Evolutionary conservation across 805 yeast species (phyloP), one percentile per base, ranked within the genome.

Genomic region (Komagataella populi): DNA sequence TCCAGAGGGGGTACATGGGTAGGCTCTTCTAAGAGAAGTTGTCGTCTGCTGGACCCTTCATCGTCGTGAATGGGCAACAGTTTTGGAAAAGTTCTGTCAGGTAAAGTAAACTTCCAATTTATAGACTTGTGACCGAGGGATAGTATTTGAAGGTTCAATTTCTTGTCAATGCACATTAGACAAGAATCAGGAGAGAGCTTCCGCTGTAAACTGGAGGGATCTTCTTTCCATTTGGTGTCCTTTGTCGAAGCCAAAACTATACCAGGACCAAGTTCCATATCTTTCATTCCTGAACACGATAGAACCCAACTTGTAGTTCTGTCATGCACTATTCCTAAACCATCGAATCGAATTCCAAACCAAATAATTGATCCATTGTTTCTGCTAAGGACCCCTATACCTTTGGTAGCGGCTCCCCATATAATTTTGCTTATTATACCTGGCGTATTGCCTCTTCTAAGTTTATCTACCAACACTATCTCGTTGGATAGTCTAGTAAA

Each of bases 341-440:
- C 54, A 59, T 48, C 16, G 55, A 57, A 59, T 74, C 72, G 53
- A 72, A 30, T 75, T 50, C 71, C 72, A 60, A 76, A 83, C 74
- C 83, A 80, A 57, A 83, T 88, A 17, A 83, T 63, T 1, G 84
- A 74, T 0, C 88, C 88, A 12, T 76, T 69, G 4, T 70, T 62
- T 51, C 69, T 67, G 23, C 83, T 81, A 16, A 80, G 68, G 46
- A 81, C 65, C 0, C 81, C 77, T 54, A 81, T 57, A 10, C 69
- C 68, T 4, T 58, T 54, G 48, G 75, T 72, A 49, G 69, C 69
- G 6, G 66, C 63, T 44, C 70, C 70, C 88, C 89, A 83, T 23
- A 73, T 59, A 3, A 82, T 63, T 17, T 75, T 70, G 39, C 68
- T 66, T 20, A 82, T 71, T 1, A 69, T 60, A 0, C 85, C 78